Base-by-base conservation (phyloP, 2,329 filamentous ascomycete genomes). In the Ceratocystis albifundus region DNA sequence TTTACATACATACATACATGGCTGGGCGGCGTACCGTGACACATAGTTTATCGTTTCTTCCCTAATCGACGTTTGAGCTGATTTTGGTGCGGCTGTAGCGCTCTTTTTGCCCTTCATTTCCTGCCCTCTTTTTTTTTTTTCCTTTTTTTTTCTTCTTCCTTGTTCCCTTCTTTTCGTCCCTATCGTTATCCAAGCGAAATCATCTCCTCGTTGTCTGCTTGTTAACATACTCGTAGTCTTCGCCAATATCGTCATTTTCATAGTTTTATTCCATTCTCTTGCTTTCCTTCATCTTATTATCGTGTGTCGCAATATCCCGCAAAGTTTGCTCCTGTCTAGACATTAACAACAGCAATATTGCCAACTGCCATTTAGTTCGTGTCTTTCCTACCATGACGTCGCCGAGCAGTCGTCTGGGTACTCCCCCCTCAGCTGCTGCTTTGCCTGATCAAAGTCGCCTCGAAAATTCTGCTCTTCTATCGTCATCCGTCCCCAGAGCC, bases 401-500 rank as follows among this genome's bases (percentile, higher is more conserved):
- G 50, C 63, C 63, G 3, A 61, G 59, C 53, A 65, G 61, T 61
- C 57, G 57, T 20, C 62, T 32, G 30, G 66, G 66, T 20, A 62
- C 62, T 22, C 17, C 65, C 28, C 63, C 66, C 36, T 46, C 62
- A 28, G 62, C 63, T 15, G 25, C 59, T 22, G 46, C 53, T 20
- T 48, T 65, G 41, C 12, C 61, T 8, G 63, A 66, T 28, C 57
- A 32, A 22, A 45, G 46, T 22, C 63, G 62, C 4, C 28, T 65
- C 36, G 63, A 65, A 50, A 32, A 62, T 53, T 50, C 46, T 30
- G 57, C 55, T 41, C 15, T 67, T 22, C 25, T 67, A n/a, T 67
- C 66, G 1, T 66, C 64, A 63, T 66, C 64, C 30, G 57, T 53
- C 15, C 67, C 67, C 28, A 59, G 67, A 66, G 64, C 67, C 28